phyloP scores from a whole-genome alignment of 768 basidiomycete genomes.

The Russula ochroleuca region DNA sequence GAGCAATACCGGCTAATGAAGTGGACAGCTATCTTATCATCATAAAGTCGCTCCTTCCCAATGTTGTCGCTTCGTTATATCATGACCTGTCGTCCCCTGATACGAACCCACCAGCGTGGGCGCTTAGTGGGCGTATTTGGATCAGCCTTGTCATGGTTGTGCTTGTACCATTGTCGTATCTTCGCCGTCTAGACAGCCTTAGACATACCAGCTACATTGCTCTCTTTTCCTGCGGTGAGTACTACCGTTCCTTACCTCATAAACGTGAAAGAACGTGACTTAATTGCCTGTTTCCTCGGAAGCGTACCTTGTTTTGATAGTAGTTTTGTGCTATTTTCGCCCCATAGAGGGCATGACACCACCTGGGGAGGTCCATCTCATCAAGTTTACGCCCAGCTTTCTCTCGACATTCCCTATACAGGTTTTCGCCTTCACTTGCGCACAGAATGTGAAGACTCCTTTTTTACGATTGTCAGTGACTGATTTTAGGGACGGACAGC shows the following conservation, averaged over 20 bases:
- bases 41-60: slow-evolving; percentile 90
- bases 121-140: slow-evolving; percentile 78
- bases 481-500: slow-evolving; percentile 40
- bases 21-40: slow-evolving; percentile 75
- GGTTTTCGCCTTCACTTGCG: slow-evolving; percentile 88
- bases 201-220: slow-evolving; percentile 90
- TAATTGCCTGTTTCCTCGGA: neutral
- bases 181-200: slow-evolving; percentile 78
- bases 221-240: slow-evolving; percentile 81
- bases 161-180: slow-evolving; percentile 76
- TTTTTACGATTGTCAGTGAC: neutral
- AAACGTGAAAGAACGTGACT: slow-evolving; percentile 10
- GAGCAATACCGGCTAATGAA: neutral
- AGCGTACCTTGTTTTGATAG: slow-evolving; percentile 79
- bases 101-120: slow-evolving; percentile 69
- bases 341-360: slow-evolving; percentile 61
- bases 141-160: slow-evolving; percentile 70
- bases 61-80: slow-evolving; percentile 78
- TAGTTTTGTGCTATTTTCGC: slow-evolving; percentile 73
- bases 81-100: slow-evolving; percentile 66
- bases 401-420: slow-evolving; percentile 89
- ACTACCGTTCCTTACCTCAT: neutral
- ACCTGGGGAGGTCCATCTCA: slow-evolving; percentile 62
- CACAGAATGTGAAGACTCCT: slow-evolving; percentile 69
- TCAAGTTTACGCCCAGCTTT: slow-evolving; percentile 74